Evolutionary conservation across 352 stramenopile genomes (phyloP).

Genomic region (Bremia lactucae): DNA sequence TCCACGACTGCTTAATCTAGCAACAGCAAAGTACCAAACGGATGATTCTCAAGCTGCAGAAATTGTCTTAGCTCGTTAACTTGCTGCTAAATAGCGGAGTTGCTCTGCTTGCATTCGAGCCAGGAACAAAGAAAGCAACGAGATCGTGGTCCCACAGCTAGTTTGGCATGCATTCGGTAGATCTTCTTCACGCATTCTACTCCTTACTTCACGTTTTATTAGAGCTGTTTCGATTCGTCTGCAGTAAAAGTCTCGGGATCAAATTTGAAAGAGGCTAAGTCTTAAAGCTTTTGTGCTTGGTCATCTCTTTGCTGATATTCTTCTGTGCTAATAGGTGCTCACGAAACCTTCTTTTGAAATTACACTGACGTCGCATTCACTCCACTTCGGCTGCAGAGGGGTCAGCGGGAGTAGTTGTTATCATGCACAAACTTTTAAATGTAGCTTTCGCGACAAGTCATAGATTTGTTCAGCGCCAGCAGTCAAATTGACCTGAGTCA

Average conservation of each 20-base stretch:
- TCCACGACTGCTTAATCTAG: slow-evolving; percentile 44
- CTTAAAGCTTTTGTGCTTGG: slow-evolving; percentile 7
- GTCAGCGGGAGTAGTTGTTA: slow-evolving; percentile 3
- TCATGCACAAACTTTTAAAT: slow-evolving; percentile 3
- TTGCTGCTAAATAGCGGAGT: slow-evolving; percentile 60
- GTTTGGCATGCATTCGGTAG: too few relatives aligned
- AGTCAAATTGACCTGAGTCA: too few relatives aligned
- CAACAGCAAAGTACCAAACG: slow-evolving; percentile 47
- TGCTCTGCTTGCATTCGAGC: slow-evolving; percentile 47
- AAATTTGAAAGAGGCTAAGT: slow-evolving; percentile 8
- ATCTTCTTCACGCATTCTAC: too few relatives aligned
- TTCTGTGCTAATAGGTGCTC: background rate
- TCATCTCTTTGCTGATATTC: background rate
- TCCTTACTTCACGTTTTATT: slow-evolving; percentile 19
- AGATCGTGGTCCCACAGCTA: too few relatives aligned
- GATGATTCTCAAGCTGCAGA: slow-evolving; percentile 34
- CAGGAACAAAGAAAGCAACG: slow-evolving; percentile 32
- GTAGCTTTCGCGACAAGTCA: slow-evolving; percentile 7
- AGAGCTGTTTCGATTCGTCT: slow-evolving; percentile 7
- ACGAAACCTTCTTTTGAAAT: slow-evolving; percentile 18
- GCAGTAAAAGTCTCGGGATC: slow-evolving; percentile 3
- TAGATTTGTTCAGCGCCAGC: background rate
- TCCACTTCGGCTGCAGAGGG: slow-evolving; percentile 15
- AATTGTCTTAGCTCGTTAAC: slow-evolving; percentile 35
- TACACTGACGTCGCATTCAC: slow-evolving; percentile 17